These are phyloP conservation scores for Phytophthora meadii DNA, from an alignment of 352 stramenopile species.

Conservation along the genomic window DNA sequence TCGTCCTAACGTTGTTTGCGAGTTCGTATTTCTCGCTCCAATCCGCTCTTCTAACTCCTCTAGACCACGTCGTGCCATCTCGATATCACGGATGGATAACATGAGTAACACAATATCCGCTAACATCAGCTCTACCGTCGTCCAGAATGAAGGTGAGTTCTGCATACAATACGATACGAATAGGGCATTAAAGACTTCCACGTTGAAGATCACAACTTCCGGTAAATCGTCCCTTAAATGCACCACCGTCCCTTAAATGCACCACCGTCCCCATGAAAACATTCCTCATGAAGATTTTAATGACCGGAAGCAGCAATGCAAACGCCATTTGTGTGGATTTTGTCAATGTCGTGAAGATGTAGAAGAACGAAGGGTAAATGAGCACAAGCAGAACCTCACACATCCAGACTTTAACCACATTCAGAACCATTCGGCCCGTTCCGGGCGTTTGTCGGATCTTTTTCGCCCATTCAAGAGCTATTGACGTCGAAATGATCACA, in stretches of 20 bases:
- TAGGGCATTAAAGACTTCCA: constrained; percentile 35
- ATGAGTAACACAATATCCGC: constrained; percentile 8
- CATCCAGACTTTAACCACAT: constrained; percentile 23
- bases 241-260: constrained; percentile 23
- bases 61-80: constrained; percentile 4
- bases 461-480: constrained; percentile 20
- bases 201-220: constrained; percentile 18
- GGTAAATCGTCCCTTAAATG: constrained; percentile 21
- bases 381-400: constrained; percentile 23
- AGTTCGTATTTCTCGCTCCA: constrained; percentile 8
- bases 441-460: constrained; percentile 19
- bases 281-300: constrained; percentile 28
- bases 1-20: no score
- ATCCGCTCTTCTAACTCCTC: constrained; percentile 3
- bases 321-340: constrained; percentile 11
- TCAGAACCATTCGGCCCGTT: constrained; percentile 7
- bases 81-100: constrained; percentile 24
- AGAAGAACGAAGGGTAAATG: constrained; percentile 37
- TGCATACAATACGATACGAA: constrained; percentile 42
- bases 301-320: constrained; percentile 24
- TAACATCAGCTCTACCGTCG: no score
- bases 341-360: constrained; percentile 25
- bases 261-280: constrained; percentile 18
- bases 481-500: constrained; percentile 9
- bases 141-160: constrained; percentile 21